Evolutionary conservation across 2,329 filamentous ascomycete species (phyloP).

Genomic region (Allantophomopsis cytisporea): DNA sequence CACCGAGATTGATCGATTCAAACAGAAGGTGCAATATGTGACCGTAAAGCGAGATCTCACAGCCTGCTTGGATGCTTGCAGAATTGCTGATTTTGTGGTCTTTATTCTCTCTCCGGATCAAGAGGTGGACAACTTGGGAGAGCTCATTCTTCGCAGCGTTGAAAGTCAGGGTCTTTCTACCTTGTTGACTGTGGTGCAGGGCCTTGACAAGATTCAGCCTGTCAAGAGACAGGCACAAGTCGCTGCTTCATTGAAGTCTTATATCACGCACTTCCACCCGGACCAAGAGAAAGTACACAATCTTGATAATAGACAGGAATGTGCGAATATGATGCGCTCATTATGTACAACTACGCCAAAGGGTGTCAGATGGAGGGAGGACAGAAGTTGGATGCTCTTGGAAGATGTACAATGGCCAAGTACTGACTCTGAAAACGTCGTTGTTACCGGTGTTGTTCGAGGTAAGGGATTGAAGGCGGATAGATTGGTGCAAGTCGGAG

Average conservation of each 20-base stretch:
- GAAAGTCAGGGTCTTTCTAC: slow-evolving; percentile 94
- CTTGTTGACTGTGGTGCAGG: slow-evolving; percentile 73
- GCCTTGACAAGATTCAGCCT: slow-evolving; percentile 64
- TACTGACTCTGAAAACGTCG: slow-evolving; percentile 44
- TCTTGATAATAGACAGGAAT: slow-evolving; percentile 80
- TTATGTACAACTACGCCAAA: slow-evolving; percentile 87
- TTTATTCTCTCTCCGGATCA: slow-evolving; percentile 71
- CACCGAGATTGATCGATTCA: slow-evolving; percentile 77
- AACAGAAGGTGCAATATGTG: slow-evolving; percentile 84
- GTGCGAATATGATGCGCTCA: slow-evolving; percentile 78
- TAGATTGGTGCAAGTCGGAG: slow-evolving; percentile 77
- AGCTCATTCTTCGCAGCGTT: slow-evolving; percentile 72
- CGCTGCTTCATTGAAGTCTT: slow-evolving; percentile 74
- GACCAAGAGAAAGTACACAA: slow-evolving; percentile 84
- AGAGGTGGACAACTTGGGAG: slow-evolving; percentile 75
- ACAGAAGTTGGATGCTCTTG: slow-evolving; percentile 88
- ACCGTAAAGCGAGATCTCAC: slow-evolving; percentile 61
- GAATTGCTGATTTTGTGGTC: slow-evolving; percentile 82
- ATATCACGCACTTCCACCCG: slow-evolving; percentile 89
- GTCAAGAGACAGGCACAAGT: slow-evolving; percentile 67
- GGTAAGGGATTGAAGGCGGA: slow-evolving; percentile 83
- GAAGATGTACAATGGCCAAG: slow-evolving; percentile 67
- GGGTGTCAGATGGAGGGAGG: slow-evolving; percentile 89
- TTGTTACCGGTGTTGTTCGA: slow-evolving; percentile 74
- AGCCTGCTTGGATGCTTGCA: slow-evolving; percentile 70